Percentiles rank a stretch among this genome's conserved stretches.
Conservation (phyloP, 2,329 filamentous ascomycete genomes). For the Pseudogymnoascus sp. region DNA sequence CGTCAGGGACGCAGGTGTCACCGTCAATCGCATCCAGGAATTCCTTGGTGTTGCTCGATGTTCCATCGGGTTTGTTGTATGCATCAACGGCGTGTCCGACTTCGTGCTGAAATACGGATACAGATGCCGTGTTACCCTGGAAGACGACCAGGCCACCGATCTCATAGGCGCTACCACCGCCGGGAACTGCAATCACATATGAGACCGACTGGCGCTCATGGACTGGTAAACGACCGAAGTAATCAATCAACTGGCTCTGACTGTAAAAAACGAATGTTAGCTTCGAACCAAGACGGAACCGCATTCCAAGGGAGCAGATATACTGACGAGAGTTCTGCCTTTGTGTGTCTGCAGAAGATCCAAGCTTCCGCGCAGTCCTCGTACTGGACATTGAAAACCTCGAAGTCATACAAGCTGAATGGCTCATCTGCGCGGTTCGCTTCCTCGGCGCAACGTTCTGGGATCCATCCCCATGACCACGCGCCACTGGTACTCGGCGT, state of each 20-base stretch:
- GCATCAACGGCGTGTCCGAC: slow-evolving; percentile 9
- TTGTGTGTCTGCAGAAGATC: slow-evolving; percentile 29
- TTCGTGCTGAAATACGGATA: slow-evolving; percentile 9
- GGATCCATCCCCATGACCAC: slow-evolving; percentile 5
- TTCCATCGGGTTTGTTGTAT: not conserved
- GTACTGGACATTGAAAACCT: slow-evolving; percentile 25
- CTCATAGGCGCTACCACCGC: slow-evolving; percentile 15
- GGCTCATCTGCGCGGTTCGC: not conserved
- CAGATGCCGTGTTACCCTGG: slow-evolving; percentile 8
- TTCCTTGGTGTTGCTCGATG: slow-evolving; percentile 5
- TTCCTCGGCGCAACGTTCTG: not conserved
- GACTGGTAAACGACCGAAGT: slow-evolving; percentile 27
- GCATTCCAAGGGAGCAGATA: not conserved
- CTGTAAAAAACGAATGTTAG: slow-evolving; percentile 8
- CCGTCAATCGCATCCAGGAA: slow-evolving; percentile 1
- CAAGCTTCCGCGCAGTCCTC: slow-evolving; percentile 26
- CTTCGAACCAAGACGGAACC: not conserved
- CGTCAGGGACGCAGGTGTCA: slow-evolving; percentile 11
- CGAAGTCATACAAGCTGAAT: slow-evolving; percentile 20
- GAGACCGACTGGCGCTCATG: slow-evolving; percentile 25
- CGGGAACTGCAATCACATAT: slow-evolving; percentile 22
- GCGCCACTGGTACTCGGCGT: not conserved
- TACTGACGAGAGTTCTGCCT: slow-evolving; percentile 18
- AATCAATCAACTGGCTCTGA: slow-evolving; percentile 2
- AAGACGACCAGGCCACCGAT: slow-evolving; percentile 20